These are phyloP conservation scores for Penicillium glabrum DNA, from an alignment of 2,329 filamentous ascomycete genomes.

Conservation along the genomic window DNA sequence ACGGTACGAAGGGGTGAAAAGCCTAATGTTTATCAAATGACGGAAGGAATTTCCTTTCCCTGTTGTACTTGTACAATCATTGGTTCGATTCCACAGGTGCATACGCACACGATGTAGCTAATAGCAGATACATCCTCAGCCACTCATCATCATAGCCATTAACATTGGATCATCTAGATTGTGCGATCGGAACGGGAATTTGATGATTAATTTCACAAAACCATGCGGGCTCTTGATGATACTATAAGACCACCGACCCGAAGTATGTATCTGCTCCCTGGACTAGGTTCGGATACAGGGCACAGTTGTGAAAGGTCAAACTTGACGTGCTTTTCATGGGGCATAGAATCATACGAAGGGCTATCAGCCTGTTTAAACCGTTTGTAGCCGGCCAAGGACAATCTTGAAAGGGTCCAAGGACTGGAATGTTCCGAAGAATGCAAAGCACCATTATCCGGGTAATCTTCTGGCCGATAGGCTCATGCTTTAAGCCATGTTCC, in stretches of 20 bases:
- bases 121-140: background rate
- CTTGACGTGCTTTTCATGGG: slow-evolving; percentile 21
- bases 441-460: background rate
- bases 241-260: background rate
- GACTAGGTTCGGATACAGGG: background rate
- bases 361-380: background rate
- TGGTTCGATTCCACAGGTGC: background rate
- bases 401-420: slow-evolving; percentile 4
- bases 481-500: background rate
- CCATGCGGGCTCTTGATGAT: background rate
- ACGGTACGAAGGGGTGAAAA: slow-evolving; percentile 13
- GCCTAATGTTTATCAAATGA: background rate
- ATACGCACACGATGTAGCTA: slow-evolving; percentile 4
- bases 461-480: background rate
- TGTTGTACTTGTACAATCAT: slow-evolving; percentile 1
- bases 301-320: slow-evolving; percentile 1
- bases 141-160: background rate
- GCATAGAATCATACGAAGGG: slow-evolving; percentile 14
- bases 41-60: background rate
- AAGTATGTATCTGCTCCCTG: background rate
- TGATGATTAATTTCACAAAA: background rate
- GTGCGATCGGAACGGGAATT: slow-evolving; percentile 2
- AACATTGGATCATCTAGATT: background rate
- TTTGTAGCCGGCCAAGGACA: slow-evolving; percentile 15
- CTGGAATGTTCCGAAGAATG: slow-evolving; percentile 16